Percentiles rank a stretch among this genome's conserved stretches.
Conservation (phyloP, 306 rosid species). For the Trichosanthes cucumerina region DNA sequence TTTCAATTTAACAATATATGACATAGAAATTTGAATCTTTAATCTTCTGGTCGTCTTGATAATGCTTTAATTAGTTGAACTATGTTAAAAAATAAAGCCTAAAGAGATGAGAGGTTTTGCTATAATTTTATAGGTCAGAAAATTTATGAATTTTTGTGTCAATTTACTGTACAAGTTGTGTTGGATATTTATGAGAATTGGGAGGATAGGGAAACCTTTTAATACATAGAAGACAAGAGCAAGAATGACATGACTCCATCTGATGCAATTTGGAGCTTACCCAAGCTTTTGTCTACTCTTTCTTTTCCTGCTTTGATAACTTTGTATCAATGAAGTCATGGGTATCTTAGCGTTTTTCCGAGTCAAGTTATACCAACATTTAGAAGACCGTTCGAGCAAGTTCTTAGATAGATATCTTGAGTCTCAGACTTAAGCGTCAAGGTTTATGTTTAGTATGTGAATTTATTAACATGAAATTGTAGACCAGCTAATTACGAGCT, state of each 20-base stretch:
- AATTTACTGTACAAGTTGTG: not conserved
- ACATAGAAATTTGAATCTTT: no score
- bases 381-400: not conserved
- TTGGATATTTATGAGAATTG: not conserved
- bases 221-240: not conserved
- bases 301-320: not conserved
- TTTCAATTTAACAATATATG: no score
- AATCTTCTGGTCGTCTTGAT: no score
- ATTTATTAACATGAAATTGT: not conserved
- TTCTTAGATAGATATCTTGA: not conserved
- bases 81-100: no score
- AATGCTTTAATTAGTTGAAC: no score
- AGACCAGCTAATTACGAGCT: not conserved
- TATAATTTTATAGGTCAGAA: not conserved
- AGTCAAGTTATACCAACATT: not conserved
- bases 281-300: not conserved
- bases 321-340: not conserved
- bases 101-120: no score
- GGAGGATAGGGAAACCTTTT: not conserved
- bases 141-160: not conserved
- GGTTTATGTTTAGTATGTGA: not conserved
- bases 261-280: not conserved
- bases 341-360: not conserved
- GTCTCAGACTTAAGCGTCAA: not conserved
- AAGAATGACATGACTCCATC: not conserved